These are phyloP conservation scores for Hyphodiscus sp. DNA, from an alignment of 2,329 filamentous ascomycete genomes.

Conservation along the genomic window DNA sequence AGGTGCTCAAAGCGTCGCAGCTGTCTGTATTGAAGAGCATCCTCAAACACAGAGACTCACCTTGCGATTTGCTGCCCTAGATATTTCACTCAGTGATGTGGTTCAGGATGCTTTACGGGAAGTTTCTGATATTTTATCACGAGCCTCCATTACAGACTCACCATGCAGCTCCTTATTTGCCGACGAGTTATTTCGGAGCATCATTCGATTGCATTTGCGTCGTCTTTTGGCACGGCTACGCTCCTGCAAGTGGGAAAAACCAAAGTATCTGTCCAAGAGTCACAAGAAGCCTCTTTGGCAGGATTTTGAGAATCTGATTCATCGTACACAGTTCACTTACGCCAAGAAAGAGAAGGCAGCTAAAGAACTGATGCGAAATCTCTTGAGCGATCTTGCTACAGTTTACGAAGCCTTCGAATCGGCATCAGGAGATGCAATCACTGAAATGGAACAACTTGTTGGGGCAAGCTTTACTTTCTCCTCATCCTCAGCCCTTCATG, in stretches of 20 bases:
- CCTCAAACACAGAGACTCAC: constrained; percentile 5
- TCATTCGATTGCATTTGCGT: constrained; percentile 6
- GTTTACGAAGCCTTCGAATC: constrained; percentile 8
- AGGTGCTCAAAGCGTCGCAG: constrained; percentile 25
- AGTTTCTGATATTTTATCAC: not conserved
- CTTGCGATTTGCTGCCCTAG: constrained; percentile 19
- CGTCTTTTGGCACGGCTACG: constrained; percentile 7
- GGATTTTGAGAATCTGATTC: constrained; percentile 8
- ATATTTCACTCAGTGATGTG: constrained; percentile 3
- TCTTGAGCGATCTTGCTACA: not conserved
- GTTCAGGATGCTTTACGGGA: not conserved
- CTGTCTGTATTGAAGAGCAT: constrained; percentile 27
- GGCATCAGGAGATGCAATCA: not conserved
- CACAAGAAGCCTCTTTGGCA: constrained; percentile 14
- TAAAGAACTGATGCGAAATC: not conserved
- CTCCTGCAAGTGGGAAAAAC: constrained; percentile 11
- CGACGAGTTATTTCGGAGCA: not conserved
- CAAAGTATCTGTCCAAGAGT: constrained; percentile 9
- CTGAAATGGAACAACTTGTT: constrained; percentile 3
- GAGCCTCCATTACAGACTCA: not conserved
- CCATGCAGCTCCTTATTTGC: not conserved
- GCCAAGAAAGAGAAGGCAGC: constrained; percentile 4
- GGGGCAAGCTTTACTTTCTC: constrained; percentile 2
- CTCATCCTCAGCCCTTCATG: constrained; percentile 1
- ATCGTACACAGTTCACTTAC: constrained; percentile 8